Evolutionary conservation across 208 protist species (phyloP).

Genomic region (Balamuthia mandrillaris): DNA sequence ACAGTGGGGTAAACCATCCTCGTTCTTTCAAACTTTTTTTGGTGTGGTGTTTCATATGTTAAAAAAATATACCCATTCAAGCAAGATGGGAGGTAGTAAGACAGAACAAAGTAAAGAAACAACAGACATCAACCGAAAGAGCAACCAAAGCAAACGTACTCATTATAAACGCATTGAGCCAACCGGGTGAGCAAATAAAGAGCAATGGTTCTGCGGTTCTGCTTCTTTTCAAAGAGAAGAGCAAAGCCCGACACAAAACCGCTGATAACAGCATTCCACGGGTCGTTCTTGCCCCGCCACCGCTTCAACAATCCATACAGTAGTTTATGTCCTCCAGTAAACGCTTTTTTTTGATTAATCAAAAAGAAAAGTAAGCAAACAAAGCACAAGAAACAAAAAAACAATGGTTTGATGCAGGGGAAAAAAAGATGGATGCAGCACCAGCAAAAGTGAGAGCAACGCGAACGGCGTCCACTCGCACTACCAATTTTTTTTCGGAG

Average conservation of each 20-base stretch:
- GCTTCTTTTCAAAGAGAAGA: neutral
- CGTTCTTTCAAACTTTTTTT: neutral
- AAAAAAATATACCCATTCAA: too few relatives aligned
- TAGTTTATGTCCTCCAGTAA: neutral
- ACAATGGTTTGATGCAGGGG: neutral
- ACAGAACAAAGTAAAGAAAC: too few relatives aligned
- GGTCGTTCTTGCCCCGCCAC: neutral
- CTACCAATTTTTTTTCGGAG: neutral
- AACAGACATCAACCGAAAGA: too few relatives aligned
- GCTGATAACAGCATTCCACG: neutral
- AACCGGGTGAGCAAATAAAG: neutral
- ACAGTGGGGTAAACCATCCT: neutral
- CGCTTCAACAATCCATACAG: neutral
- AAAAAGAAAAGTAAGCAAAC: too few relatives aligned
- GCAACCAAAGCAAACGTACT: too few relatives aligned
- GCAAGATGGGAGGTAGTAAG: too few relatives aligned
- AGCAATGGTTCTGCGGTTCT: neutral
- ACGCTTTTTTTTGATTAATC: too few relatives aligned
- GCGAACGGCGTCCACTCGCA: neutral
- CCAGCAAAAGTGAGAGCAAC: neutral
- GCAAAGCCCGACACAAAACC: neutral
- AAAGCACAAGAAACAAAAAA: neutral
- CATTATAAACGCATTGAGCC: neutral
- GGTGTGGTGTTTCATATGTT: neutral
- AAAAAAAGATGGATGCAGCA: neutral